phyloP scores from a whole-genome alignment of 169 alveolate species.

The Plasmodium vivax region DNA sequence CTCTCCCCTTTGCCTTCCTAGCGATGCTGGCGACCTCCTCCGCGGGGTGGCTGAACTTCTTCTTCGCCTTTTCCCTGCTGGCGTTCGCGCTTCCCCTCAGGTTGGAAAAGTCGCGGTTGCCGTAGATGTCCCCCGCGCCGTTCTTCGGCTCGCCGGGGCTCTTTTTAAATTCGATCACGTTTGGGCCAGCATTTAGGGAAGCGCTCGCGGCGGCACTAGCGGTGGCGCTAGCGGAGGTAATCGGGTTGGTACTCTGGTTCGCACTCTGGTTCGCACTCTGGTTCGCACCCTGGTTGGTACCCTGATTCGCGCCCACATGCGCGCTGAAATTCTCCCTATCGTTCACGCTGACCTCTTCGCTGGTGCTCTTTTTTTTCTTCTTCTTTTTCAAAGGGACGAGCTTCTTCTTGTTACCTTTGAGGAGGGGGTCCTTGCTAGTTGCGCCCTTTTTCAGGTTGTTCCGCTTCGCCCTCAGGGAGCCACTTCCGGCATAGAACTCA shows the following conservation, averaged over 20 bases:
- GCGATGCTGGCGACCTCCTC: neutral
- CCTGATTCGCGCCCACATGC: neutral
- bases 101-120: neutral
- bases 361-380: slow-evolving; percentile 36
- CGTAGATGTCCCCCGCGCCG: neutral
- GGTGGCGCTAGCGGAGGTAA: neutral
- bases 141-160: neutral
- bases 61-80: neutral
- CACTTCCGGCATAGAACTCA: neutral
- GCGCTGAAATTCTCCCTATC: neutral
- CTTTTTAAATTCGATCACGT: neutral
- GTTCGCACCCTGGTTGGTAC: too few relatives aligned
- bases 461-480: neutral
- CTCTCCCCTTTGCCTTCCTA: neutral
- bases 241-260: neutral
- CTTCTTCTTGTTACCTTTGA: slow-evolving; percentile 18
- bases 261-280: too few relatives aligned
- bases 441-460: neutral
- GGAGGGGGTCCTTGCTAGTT: neutral
- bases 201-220: neutral
- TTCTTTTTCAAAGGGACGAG: slow-evolving; percentile 3
- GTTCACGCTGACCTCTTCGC: slow-evolving; percentile 18
- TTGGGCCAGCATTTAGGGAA: neutral
- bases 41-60: neutral
- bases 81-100: neutral